Conservation (phyloP, 2,329 filamentous ascomycete species). For the Nigrospora oryzae region DNA sequence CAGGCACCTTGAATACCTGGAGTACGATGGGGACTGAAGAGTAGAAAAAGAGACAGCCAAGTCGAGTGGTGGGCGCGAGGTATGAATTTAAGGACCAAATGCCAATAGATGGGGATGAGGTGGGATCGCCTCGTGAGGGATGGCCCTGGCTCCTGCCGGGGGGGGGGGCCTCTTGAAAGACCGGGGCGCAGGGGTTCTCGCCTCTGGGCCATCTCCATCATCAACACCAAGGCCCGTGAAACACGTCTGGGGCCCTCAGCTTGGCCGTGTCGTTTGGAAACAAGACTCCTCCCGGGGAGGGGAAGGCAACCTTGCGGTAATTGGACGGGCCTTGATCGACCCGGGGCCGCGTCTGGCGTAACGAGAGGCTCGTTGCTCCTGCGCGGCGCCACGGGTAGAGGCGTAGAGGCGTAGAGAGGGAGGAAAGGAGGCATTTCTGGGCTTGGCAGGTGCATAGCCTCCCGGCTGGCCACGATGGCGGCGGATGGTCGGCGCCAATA, state of each 20-base stretch:
- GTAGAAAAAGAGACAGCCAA: slow-evolving; percentile 17
- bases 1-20: background rate
- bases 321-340: too few relatives aligned
- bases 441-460: slow-evolving; percentile 9
- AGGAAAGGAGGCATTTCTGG: background rate
- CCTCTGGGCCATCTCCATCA: background rate
- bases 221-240: slow-evolving; percentile 2
- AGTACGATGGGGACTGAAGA: slow-evolving; percentile 10
- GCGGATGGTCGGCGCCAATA: too few relatives aligned
- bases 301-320: background rate
- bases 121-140: slow-evolving; percentile 27
- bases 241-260: slow-evolving; percentile 4
- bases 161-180: slow-evolving; percentile 5
- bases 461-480: background rate
- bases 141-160: slow-evolving; percentile 15
- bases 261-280: slow-evolving; percentile 2
- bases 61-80: slow-evolving; percentile 15
- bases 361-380: too few relatives aligned
- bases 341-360: too few relatives aligned
- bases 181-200: slow-evolving; percentile 8
- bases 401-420: too few relatives aligned
- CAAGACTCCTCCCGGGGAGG: background rate
- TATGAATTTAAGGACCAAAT: slow-evolving; percentile 31
- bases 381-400: too few relatives aligned
- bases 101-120: slow-evolving; percentile 17